Conservation (phyloP, 345 rosid species). For the Ailanthus altissimus region DNA sequence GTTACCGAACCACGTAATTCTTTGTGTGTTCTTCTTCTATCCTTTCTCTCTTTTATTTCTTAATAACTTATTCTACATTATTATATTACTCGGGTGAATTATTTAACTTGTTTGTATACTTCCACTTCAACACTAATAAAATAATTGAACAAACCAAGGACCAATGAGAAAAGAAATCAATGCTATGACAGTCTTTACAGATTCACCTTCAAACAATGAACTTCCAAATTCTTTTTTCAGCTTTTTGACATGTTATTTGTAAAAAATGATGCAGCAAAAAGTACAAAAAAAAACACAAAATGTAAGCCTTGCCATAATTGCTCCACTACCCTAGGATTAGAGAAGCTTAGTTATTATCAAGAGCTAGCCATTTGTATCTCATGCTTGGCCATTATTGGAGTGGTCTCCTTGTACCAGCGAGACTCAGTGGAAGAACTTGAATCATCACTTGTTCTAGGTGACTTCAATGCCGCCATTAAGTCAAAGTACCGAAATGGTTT, state of each 20-base stretch:
- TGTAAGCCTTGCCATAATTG: background rate
- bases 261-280: background rate
- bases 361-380: conserved; percentile 13
- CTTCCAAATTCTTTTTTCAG: too few species aligned
- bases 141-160: background rate
- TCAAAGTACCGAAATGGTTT: conserved; percentile 31
- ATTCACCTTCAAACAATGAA: too few species aligned
- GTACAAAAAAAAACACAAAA: background rate
- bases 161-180: too few species aligned
- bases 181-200: background rate
- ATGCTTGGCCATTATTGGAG: conserved; percentile 20
- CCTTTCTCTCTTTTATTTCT: too few species aligned
- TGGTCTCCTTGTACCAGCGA: conserved; percentile 24
- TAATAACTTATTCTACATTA: too few species aligned
- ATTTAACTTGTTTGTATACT: too few species aligned
- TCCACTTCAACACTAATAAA: too few species aligned
- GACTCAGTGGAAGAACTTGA: background rate
- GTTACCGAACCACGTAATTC: too few species aligned
- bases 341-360: conserved; percentile 1
- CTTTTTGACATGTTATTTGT: background rate
- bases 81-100: too few species aligned
- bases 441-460: background rate
- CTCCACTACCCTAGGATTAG: too few species aligned
- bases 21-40: too few species aligned
- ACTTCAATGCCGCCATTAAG: background rate